Evolutionary conservation across 192 early-diverging fungal species (phyloP).

Genomic region (Geranomyces variabilis): DNA sequence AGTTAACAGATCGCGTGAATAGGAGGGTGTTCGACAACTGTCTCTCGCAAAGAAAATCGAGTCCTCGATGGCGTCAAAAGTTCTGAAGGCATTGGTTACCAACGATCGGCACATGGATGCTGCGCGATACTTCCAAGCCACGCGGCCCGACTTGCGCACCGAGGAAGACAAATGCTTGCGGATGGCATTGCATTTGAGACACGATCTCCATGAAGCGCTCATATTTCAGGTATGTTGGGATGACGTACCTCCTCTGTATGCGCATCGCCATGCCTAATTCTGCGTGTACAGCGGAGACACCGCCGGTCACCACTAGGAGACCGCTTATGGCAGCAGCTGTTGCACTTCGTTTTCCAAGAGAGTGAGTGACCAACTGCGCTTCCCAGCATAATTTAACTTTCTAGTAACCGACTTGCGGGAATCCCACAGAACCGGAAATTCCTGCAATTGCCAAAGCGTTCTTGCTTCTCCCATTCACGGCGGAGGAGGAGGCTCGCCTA

Average conservation of each 20-base stretch:
- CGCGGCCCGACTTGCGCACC: background rate
- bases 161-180: background rate
- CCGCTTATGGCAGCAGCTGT: background rate
- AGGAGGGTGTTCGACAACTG: no score
- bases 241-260: no score
- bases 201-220: background rate
- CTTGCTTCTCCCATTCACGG: background rate
- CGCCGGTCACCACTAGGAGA: background rate
- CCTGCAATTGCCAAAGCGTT: background rate
- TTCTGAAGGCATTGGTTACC: background rate
- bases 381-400: no score
- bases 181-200: background rate
- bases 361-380: background rate
- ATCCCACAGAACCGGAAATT: no score
- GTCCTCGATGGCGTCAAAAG: background rate
- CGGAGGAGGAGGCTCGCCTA: background rate
- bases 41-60: no score
- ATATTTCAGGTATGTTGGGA: background rate
- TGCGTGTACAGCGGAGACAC: no score
- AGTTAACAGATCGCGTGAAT: no score
- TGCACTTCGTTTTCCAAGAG: background rate
- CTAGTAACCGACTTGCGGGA: no score
- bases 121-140: conserved; percentile 2
- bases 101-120: background rate
- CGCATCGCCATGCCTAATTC: no score